Conservation (phyloP, 257 asterid species). For the Scutellaria baicalensis region DNA sequence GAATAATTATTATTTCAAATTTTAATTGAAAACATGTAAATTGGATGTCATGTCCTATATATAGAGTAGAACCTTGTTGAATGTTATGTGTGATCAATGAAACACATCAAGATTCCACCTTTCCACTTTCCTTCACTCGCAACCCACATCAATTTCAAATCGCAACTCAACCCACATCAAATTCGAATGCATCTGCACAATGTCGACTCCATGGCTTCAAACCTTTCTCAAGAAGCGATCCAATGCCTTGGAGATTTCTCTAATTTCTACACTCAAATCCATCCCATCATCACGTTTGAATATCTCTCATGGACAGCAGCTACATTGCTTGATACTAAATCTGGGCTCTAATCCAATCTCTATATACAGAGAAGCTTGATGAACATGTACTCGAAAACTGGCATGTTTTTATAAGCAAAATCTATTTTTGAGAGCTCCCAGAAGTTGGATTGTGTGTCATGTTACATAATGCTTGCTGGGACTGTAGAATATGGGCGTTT, state of each 20-base stretch:
- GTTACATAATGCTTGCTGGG: conserved; percentile 68
- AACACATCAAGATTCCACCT: too few species aligned
- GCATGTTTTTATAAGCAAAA: conserved; percentile 43
- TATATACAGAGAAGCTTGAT: conserved; percentile 76
- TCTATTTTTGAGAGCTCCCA: conserved; percentile 35
- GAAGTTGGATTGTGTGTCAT: conserved; percentile 51
- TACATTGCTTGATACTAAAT: conserved; percentile 57
- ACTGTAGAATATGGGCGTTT: conserved; percentile 37
- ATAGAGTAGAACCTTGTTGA: too few species aligned
- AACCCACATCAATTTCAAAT: conserved; percentile 19
- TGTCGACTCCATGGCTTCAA: conserved; percentile 12
- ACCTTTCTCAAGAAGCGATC: conserved; percentile 21
- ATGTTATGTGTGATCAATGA: not conserved
- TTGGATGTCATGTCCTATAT: too few species aligned
- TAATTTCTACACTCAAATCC: conserved; percentile 61
- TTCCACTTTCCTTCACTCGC: not conserved
- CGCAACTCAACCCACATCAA: too few species aligned
- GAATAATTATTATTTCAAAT: too few species aligned
- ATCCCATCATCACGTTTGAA: conserved; percentile 38
- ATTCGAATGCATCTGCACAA: too few species aligned
- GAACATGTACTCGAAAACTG: conserved; percentile 68
- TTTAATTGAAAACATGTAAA: too few species aligned
- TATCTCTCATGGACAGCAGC: conserved; percentile 47
- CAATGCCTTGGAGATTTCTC: conserved; percentile 33
- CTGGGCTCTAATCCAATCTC: conserved; percentile 51